phyloP scores from a whole-genome alignment of 257 asterid species.

The Forsythia suspensa region DNA sequence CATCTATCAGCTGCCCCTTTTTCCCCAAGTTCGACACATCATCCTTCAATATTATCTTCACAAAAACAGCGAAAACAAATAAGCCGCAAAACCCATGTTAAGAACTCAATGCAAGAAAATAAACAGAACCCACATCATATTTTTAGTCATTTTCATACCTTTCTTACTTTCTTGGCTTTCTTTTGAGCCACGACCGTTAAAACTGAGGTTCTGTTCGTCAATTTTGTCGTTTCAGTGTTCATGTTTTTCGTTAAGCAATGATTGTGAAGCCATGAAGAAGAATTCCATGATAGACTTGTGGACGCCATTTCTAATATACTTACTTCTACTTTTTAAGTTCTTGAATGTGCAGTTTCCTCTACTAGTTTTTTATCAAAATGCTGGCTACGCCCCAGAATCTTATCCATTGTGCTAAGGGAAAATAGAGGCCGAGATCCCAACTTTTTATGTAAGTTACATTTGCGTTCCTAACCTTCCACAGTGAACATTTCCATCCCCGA shows the following conservation, averaged over 20 bases:
- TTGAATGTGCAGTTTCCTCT: background rate
- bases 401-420: background rate
- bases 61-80: background rate
- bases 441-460: background rate
- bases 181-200: conserved; percentile 66
- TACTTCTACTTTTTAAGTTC: background rate
- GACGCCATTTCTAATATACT: conserved; percentile 46
- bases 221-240: conserved; percentile 32
- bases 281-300: conserved; percentile 65
- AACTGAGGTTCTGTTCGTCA: conserved; percentile 34
- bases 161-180: conserved; percentile 71
- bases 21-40: conserved; percentile 78
- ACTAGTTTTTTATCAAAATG: background rate
- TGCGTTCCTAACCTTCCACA: background rate
- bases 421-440: background rate
- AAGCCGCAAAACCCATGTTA: background rate
- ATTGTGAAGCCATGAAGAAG: conserved; percentile 64
- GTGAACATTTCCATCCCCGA: background rate
- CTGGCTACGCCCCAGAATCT: background rate
- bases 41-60: conserved; percentile 85
- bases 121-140: conserved; percentile 10
- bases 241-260: conserved; percentile 36
- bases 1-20: conserved; percentile 82
- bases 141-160: conserved; percentile 36
- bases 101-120: background rate